Evolutionary conservation across 2,329 filamentous ascomycete species (phyloP).

Genomic region (Monosporascus sp.): DNA sequence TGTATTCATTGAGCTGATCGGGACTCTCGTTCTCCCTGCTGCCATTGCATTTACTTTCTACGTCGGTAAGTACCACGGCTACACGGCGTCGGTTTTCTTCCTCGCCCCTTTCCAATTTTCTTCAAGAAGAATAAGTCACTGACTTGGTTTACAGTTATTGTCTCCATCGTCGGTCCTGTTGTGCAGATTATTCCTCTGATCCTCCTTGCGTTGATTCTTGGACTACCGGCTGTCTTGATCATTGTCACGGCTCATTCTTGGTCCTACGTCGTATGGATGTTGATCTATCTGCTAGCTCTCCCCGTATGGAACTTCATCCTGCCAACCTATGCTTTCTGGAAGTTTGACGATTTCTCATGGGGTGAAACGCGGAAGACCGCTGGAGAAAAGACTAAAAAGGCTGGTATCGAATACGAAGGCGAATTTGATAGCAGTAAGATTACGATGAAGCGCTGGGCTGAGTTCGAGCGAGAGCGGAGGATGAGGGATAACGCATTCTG

Average conservation of each 20-base stretch:
- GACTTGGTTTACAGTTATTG: constrained; percentile 57
- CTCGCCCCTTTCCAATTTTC: neutral
- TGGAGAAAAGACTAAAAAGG: constrained; percentile 84
- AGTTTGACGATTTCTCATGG: constrained; percentile 99
- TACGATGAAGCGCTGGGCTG: constrained; percentile 97
- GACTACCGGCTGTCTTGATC: constrained; percentile 87
- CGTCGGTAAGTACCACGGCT: constrained; percentile 59
- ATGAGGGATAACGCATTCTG: constrained; percentile 43
- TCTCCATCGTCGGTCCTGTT: constrained; percentile 71
- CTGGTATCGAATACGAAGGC: constrained; percentile 79
- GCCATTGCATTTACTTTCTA: constrained; percentile 98
- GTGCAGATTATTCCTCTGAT: constrained; percentile 88
- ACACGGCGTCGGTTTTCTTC: neutral
- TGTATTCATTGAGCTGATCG: constrained; percentile 89
- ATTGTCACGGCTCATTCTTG: constrained; percentile 88
- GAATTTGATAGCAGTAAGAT: constrained; percentile 99
- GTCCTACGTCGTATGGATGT: constrained; percentile 94
- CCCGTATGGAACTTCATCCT: constrained; percentile 98
- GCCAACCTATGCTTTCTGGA: constrained; percentile 94
- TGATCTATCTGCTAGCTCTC: constrained; percentile 87
- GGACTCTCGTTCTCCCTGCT: constrained; percentile 89
- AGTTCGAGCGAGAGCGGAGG: constrained; percentile 74
- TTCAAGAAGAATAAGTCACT: constrained; percentile 4
- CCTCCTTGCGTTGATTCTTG: constrained; percentile 82
- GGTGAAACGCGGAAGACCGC: constrained; percentile 95